phyloP scores from a whole-genome alignment of 495 filamentous ascomycete species.

The Jackrogersella minutella region DNA sequence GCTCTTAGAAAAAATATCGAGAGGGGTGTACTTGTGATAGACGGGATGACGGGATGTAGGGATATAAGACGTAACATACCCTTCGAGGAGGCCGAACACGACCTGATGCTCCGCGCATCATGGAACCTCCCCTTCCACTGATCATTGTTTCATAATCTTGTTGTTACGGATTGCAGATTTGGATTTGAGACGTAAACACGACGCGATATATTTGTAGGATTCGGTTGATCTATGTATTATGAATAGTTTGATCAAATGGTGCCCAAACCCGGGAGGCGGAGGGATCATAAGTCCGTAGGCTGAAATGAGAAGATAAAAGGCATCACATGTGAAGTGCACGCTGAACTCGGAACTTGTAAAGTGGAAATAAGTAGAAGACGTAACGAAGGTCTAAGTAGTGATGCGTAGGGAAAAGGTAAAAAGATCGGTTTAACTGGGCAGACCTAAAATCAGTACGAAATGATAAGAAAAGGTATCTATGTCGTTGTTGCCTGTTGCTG shows the following conservation, averaged over 20 bases:
- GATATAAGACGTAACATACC: conserved; percentile 59
- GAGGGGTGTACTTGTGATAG: conserved; percentile 31
- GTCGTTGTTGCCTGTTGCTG: no score
- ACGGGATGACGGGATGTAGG: conserved; percentile 3
- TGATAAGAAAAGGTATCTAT: background rate
- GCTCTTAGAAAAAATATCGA: conserved; percentile 16
- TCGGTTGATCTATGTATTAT: no score
- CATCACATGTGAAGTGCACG: background rate
- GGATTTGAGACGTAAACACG: no score
- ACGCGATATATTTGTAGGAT: background rate
- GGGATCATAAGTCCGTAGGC: background rate
- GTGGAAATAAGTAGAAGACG: background rate
- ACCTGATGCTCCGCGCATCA: conserved; percentile 49
- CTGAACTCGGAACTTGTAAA: no score
- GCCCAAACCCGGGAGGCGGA: no score
- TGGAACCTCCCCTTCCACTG: conserved; percentile 63
- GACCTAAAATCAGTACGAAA: no score
- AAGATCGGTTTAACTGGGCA: no score
- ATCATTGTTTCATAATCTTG: conserved; percentile 59
- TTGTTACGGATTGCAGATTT: background rate
- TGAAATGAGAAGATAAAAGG: background rate
- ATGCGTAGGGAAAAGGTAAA: background rate
- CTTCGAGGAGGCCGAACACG: conserved; percentile 77
- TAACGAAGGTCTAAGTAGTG: background rate
- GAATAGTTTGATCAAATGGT: no score